Evolutionary conservation across 148 eudicot species (phyloP).

Genomic region (Silene uniflora): DNA sequence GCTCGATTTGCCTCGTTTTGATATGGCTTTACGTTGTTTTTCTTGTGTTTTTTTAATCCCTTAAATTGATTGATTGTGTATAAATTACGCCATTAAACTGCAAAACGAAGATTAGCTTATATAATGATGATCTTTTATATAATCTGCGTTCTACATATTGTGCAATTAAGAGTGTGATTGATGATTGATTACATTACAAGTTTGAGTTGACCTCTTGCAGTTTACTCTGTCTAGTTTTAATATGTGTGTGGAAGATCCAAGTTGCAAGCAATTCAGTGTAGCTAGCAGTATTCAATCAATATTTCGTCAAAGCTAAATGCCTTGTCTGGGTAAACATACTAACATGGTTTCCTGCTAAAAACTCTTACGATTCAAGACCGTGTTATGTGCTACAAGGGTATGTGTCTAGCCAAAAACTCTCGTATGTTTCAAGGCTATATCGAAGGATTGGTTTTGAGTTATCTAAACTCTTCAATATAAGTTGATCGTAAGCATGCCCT

Average conservation of each 20-base stretch:
- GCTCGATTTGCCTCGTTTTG: background rate
- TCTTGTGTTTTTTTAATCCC: background rate
- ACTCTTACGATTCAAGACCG: background rate
- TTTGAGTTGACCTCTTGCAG: too few species aligned
- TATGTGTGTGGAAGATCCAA: too few species aligned
- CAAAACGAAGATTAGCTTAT: background rate
- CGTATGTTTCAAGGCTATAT: background rate
- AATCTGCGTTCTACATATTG: background rate
- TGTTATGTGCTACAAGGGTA: background rate
- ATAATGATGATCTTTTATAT: background rate
- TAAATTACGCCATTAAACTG: conserved; percentile 6
- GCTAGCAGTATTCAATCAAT: too few species aligned
- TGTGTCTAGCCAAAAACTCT: background rate
- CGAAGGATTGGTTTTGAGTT: conserved; percentile 2
- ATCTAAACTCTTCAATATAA: too few species aligned
- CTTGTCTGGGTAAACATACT: too few species aligned
- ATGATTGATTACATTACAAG: too few species aligned
- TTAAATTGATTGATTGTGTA: conserved; percentile 13
- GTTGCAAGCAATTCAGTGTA: too few species aligned
- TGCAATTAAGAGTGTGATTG: too few species aligned
- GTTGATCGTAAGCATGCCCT: background rate
- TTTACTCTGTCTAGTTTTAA: too few species aligned
- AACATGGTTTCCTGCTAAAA: background rate
- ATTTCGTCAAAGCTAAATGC: too few species aligned
- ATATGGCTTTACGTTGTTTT: background rate